phyloP scores from a whole-genome alignment of 2,329 filamentous ascomycete species.

The Colletotrichum cereale region DNA sequence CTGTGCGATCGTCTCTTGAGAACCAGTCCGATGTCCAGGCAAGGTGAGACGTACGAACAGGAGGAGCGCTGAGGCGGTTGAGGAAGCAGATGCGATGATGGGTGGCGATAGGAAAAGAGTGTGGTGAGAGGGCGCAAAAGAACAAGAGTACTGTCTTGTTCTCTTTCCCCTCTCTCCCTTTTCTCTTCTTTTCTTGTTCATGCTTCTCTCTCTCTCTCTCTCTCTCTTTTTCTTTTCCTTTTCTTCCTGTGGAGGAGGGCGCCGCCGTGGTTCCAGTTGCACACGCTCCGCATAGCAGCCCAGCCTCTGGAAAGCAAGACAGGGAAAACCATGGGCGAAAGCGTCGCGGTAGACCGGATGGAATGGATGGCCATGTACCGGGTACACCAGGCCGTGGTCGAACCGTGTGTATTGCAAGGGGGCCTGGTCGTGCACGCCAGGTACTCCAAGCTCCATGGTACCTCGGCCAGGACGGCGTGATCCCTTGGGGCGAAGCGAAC shows the following conservation, averaged over 20 bases:
- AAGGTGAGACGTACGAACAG: neutral
- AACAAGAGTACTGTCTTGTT: constrained; percentile 14
- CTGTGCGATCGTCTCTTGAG: neutral
- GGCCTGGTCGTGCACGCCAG: neutral
- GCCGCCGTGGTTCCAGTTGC: constrained; percentile 31
- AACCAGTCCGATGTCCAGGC: neutral
- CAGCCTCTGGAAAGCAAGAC: constrained; percentile 30
- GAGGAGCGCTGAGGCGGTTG: neutral
- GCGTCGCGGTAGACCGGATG: constrained; percentile 26
- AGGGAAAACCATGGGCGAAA: constrained; percentile 18
- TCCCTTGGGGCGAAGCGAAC: constrained; percentile 34
- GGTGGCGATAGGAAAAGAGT: neutral
- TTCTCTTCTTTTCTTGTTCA: neutral
- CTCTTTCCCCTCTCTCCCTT: neutral
- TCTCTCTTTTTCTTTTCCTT: neutral
- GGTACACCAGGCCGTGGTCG: constrained; percentile 9
- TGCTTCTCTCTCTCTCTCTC: neutral
- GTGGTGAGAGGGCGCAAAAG: neutral
- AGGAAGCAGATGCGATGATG: neutral
- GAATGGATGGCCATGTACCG: constrained; percentile 14
- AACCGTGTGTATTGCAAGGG: neutral
- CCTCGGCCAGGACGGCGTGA: neutral
- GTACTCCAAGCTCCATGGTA: constrained; percentile 25
- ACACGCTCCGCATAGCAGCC: constrained; percentile 24
- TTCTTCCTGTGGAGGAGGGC: constrained; percentile 19